Base-by-base conservation (phyloP, 352 stramenopile species). In the Globisporangium okanoganense region DNA sequence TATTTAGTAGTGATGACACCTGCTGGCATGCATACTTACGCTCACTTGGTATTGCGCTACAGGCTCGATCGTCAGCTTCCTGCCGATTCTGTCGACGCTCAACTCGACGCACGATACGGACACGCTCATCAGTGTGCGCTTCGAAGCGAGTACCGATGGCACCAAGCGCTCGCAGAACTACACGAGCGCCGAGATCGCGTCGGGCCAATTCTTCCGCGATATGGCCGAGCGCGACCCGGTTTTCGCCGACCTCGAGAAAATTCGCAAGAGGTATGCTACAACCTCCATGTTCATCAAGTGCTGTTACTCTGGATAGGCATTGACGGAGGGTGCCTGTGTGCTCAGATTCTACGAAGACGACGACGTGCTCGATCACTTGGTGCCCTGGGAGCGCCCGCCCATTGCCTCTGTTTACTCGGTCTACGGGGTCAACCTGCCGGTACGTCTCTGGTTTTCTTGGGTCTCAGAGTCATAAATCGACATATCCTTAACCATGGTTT, bases 391-490 rank as follows among this genome's bases (percentile, higher is more conserved):
- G 7, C 78, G 84, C 20, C 84, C 84, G 14, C 84, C 82, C 0
- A 92, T 94, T 54, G 75, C 73, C 43, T 79, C 69, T 0, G 80
- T 94, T n/a, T 92, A 92, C 57, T 71, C 76, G 24, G 73, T 90
- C 38, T 94, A 94, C 58, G 84, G 84, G 49, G 75, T 87, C 48
- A 89, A 90, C n/a, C 65, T 91, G 24, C 76, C 78, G 66, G 84
- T 93, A 70, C 14, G 65, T 51, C 16, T 7, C 4, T 31, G 6
- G 24, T 18, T 38, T 13, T 29, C 35, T 40, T 18, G 8, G 8
- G 8, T 27, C 6, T 6, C 4, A 40, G 25, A 54, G 20, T 3
- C 29, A 33, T n/a, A n/a, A n/a, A n/a, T n/a, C 48, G 9, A 12
- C 9, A 24, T 40, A 24, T 40, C 14, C 18, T 40, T 18, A 54